These are phyloP conservation scores for Termitomyces bulborhizus DNA, from an alignment of 768 basidiomycete species.

Conservation along the genomic window DNA sequence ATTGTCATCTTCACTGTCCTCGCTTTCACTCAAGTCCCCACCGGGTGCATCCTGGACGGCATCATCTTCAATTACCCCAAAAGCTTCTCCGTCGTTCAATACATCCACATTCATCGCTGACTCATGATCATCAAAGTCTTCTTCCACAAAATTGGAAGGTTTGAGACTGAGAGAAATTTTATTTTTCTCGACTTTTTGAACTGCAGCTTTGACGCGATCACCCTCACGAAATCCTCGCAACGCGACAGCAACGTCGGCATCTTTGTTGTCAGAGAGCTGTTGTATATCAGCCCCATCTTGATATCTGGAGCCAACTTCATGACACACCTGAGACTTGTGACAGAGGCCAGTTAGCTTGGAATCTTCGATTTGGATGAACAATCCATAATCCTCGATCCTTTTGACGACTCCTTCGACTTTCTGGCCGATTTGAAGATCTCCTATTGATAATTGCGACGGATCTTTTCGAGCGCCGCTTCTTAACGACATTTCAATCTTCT, in stretches of 20 bases:
- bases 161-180: slow-evolving; percentile 86
- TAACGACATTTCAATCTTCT: slow-evolving; percentile 89
- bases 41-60: slow-evolving; percentile 18
- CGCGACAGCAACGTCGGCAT: slow-evolving; percentile 73
- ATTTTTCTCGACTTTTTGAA: slow-evolving; percentile 67
- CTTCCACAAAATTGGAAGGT: slow-evolving; percentile 76
- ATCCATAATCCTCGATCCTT: slow-evolving; percentile 79
- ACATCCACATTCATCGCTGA: slow-evolving; percentile 24
- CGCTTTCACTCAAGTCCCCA: slow-evolving; percentile 14
- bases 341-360: slow-evolving; percentile 86
- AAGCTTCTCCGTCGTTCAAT: not conserved
- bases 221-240: slow-evolving; percentile 81
- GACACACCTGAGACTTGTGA: slow-evolving; percentile 82
- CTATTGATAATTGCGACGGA: slow-evolving; percentile 32
- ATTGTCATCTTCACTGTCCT: slow-evolving; percentile 20
- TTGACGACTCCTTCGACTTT: slow-evolving; percentile 77
- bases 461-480: slow-evolving; percentile 54
- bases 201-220: slow-evolving; percentile 75
- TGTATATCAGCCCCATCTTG: not conserved
- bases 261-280: slow-evolving; percentile 84
- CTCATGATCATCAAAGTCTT: slow-evolving; percentile 44
- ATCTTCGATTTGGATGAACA: slow-evolving; percentile 88
- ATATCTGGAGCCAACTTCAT: not conserved
- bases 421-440: slow-evolving; percentile 70
- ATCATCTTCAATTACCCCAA: slow-evolving; percentile 15